These are phyloP conservation scores for Xanthoceras sorbifolium DNA, from an alignment of 345 rosid species.

Conservation along the genomic window DNA sequence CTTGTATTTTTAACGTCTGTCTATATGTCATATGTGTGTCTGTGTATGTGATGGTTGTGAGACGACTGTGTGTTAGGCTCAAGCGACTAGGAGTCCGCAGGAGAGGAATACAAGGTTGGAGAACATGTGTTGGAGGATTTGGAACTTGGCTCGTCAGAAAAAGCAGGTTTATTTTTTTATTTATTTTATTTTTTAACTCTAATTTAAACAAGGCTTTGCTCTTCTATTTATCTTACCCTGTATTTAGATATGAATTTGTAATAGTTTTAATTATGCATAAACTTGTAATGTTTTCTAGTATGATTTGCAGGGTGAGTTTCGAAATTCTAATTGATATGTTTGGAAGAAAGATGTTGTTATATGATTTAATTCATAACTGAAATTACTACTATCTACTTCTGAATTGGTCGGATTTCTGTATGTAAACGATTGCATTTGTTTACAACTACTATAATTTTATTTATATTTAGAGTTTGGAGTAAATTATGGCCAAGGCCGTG, in stretches of 20 bases:
- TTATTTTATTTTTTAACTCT: background rate
- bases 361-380: background rate
- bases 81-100: slow-evolving; percentile 94
- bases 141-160: slow-evolving; percentile 99
- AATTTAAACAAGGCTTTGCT: background rate
- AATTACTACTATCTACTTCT: background rate
- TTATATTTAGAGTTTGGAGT: background rate
- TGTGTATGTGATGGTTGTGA: background rate
- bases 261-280: background rate
- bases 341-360: background rate
- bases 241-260: background rate
- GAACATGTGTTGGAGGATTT: slow-evolving; percentile 99
- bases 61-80: slow-evolving; percentile 57
- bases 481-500: background rate
- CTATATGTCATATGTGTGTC: background rate
- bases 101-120: slow-evolving; percentile 98
- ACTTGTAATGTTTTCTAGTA: background rate
- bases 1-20: background rate
- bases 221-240: background rate
- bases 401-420: background rate
- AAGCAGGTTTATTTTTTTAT: too few relatives aligned
- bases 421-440: background rate
- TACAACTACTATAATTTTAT: too few relatives aligned
- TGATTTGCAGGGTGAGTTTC: background rate
- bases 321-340: background rate